Percentiles rank a stretch among this genome's conserved stretches.
Conservation (phyloP, 805 yeast genomes). For the Starmerella lactis-condensi region DNA sequence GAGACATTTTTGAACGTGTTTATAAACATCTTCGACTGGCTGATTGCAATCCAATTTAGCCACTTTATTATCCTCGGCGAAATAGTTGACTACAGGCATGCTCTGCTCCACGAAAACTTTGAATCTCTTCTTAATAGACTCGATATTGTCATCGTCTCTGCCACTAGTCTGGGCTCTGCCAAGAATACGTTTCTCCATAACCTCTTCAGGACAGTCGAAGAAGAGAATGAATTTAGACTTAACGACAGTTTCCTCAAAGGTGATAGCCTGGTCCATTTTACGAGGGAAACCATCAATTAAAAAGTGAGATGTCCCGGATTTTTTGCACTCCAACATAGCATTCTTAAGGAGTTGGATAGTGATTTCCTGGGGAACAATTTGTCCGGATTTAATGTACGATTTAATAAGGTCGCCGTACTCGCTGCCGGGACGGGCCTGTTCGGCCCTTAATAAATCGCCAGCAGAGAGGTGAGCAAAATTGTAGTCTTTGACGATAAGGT, state of each 20-base stretch:
- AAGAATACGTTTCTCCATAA: constrained; percentile 68
- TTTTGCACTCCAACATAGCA: constrained; percentile 40
- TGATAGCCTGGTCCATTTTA: constrained; percentile 91
- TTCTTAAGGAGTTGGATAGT: constrained; percentile 68
- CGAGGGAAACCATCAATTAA: constrained; percentile 93
- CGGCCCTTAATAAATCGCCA: constrained; percentile 90
- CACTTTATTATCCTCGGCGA: constrained; percentile 51
- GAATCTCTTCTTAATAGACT: constrained; percentile 78
- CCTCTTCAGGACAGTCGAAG: constrained; percentile 48
- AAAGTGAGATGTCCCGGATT: constrained; percentile 41
- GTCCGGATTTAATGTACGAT: constrained; percentile 66
- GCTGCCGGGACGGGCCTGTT: constrained; percentile 67
- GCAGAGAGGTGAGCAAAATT: constrained; percentile 81
- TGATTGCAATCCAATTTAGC: constrained; percentile 63
- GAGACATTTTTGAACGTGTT: constrained; percentile 48
- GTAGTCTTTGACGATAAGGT: constrained; percentile 58
- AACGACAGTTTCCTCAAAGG: constrained; percentile 58
- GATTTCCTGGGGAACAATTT: constrained; percentile 81
- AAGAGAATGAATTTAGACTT: constrained; percentile 25
- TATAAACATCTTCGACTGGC: constrained; percentile 61
- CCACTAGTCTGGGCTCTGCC: constrained; percentile 93
- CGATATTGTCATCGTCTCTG: constrained; percentile 80
- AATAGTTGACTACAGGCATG: constrained; percentile 84
- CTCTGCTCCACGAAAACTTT: constrained; percentile 69
- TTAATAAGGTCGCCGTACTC: constrained; percentile 73